Evolutionary conservation across 257 asterid genomes (phyloP).

Genomic region (Ophiorrhiza pumila): DNA sequence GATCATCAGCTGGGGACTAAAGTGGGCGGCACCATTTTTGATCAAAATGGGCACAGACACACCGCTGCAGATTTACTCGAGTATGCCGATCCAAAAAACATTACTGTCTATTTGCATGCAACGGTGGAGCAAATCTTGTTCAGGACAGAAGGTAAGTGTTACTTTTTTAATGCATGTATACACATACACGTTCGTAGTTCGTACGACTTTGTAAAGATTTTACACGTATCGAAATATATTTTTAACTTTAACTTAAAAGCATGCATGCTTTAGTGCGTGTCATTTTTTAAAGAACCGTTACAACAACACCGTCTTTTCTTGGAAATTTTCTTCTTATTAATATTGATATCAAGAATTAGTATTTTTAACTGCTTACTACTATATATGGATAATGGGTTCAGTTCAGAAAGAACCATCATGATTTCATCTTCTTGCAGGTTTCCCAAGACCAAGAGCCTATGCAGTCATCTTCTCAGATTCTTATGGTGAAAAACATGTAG

Average conservation of each 20-base stretch:
- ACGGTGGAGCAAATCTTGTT: constrained; percentile 52
- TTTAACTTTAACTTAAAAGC: too few species aligned
- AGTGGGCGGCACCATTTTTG: constrained; percentile 66
- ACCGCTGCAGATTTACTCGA: constrained; percentile 76
- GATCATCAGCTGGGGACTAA: constrained; percentile 73
- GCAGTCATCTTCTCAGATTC: constrained; percentile 64
- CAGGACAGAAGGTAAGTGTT: constrained; percentile 32
- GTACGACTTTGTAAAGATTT: too few species aligned
- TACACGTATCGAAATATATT: too few species aligned
- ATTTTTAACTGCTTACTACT: too few species aligned
- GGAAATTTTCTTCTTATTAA: too few species aligned
- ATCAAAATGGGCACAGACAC: constrained; percentile 59
- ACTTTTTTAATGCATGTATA: too few species aligned
- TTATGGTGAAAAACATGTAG: constrained; percentile 39
- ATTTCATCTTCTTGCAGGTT: constrained; percentile 23
- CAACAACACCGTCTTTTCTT: too few species aligned
- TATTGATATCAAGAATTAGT: too few species aligned
- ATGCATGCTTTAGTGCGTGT: not conserved
- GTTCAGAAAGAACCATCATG: too few species aligned
- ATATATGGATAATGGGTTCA: too few species aligned
- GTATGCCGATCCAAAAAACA: constrained; percentile 48
- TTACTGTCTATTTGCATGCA: constrained; percentile 52
- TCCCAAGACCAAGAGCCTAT: constrained; percentile 38
- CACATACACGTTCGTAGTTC: too few species aligned
- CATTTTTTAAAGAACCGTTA: too few species aligned